These are phyloP conservation scores for Yamadazyma aaseri DNA, from an alignment of 1,139 yeast species.

Conservation along the genomic window DNA sequence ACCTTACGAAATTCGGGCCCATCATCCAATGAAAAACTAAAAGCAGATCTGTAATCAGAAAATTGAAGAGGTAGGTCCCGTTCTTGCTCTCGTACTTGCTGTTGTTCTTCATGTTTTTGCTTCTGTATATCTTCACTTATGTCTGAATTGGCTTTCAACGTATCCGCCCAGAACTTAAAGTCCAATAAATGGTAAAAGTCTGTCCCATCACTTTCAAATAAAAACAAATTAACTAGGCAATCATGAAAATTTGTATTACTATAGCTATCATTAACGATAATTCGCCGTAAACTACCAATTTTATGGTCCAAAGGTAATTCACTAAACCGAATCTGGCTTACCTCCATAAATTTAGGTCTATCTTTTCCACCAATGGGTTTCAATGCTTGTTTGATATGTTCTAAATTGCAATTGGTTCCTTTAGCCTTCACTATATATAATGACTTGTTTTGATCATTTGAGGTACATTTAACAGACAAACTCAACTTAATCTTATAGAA, in stretches of 20 bases:
- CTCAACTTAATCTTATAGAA: slow-evolving; percentile 27
- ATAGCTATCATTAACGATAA: slow-evolving; percentile 33
- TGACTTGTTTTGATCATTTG: slow-evolving; percentile 15
- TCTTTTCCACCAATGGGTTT: slow-evolving; percentile 1
- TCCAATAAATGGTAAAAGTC: slow-evolving; percentile 24
- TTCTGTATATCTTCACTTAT: neutral
- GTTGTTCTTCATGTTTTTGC: neutral
- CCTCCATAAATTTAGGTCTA: slow-evolving; percentile 19
- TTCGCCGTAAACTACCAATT: slow-evolving; percentile 20
- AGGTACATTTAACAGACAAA: slow-evolving; percentile 19
- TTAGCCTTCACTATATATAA: slow-evolving; percentile 29
- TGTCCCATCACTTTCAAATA: slow-evolving; percentile 28
- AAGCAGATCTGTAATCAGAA: slow-evolving; percentile 27
- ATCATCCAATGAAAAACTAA: slow-evolving; percentile 51
- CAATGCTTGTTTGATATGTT: slow-evolving; percentile 11
- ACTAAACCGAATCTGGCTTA: slow-evolving; percentile 28
- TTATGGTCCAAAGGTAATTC: slow-evolving; percentile 27
- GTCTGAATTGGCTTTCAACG: neutral
- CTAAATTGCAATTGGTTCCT: slow-evolving; percentile 13
- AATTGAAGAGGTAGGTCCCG: slow-evolving; percentile 10
- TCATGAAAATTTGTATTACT: slow-evolving; percentile 18
- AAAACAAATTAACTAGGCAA: slow-evolving; percentile 24
- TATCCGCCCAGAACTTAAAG: slow-evolving; percentile 32
- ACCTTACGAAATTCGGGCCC: slow-evolving; percentile 73
- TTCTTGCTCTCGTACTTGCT: too few relatives aligned